Evolutionary conservation across 352 stramenopile species (phyloP).

Genomic region (Globisporangium viniferum): DNA sequence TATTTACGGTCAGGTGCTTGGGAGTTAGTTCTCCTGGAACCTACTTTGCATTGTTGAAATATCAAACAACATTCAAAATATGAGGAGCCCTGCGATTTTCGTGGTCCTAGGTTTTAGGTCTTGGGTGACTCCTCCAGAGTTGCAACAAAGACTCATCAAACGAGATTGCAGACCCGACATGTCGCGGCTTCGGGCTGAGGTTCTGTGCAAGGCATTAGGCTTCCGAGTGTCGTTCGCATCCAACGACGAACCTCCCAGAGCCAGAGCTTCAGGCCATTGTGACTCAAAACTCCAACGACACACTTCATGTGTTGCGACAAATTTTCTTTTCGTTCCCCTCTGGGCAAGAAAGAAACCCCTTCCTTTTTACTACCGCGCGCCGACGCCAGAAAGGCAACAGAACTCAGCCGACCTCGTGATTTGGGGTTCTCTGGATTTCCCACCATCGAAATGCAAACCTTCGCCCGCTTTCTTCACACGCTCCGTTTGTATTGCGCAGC

Average conservation of each 20-base stretch:
- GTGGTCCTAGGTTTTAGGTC: neutral
- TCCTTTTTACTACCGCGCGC: neutral
- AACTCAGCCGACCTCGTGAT: neutral
- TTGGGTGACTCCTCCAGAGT: neutral
- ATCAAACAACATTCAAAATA: neutral
- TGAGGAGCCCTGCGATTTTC: neutral
- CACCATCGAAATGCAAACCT: neutral
- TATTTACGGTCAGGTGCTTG: neutral
- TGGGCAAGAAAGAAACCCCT: neutral
- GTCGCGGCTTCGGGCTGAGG: neutral
- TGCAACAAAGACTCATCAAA: neutral
- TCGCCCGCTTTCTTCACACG: neutral
- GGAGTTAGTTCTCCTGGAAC: neutral
- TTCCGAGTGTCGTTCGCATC: neutral
- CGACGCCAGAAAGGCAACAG: neutral
- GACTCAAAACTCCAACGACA: too few species aligned
- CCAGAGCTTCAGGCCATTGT: too few species aligned
- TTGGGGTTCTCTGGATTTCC: neutral
- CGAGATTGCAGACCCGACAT: neutral
- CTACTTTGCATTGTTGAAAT: neutral
- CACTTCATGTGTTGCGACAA: too few species aligned
- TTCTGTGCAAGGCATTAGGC: neutral
- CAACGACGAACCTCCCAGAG: neutral
- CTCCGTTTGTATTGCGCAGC: neutral
- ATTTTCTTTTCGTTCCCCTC: too few species aligned